These are phyloP conservation scores for Phytophthora gonapodyides DNA, from an alignment of 352 stramenopile genomes.

Conservation along the genomic window DNA sequence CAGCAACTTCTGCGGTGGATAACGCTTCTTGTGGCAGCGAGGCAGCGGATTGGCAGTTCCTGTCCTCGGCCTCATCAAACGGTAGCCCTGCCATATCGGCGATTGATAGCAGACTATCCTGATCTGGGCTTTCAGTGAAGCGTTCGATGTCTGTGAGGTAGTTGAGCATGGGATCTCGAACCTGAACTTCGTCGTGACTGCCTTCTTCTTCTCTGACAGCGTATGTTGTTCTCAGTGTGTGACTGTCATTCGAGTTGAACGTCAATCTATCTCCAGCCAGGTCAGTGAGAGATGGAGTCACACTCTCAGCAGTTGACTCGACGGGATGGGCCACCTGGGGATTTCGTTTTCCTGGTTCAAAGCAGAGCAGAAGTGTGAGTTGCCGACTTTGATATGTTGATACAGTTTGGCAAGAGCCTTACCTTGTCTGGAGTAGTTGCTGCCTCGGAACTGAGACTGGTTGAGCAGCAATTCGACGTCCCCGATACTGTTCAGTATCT, in stretches of 20 bases:
- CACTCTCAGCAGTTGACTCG: neutral
- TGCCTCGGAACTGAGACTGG: slow-evolving; percentile 30
- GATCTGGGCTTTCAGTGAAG: slow-evolving; percentile 51
- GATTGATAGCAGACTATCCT: slow-evolving; percentile 21
- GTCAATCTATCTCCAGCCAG: slow-evolving; percentile 14
- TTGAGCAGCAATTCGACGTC: slow-evolving; percentile 63
- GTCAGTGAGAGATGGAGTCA: slow-evolving; percentile 21
- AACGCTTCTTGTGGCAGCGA: slow-evolving; percentile 7
- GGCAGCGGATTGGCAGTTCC: neutral
- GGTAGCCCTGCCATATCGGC: slow-evolving; percentile 17
- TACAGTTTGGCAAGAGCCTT: neutral
- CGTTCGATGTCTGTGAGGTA: slow-evolving; percentile 58
- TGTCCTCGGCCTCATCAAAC: slow-evolving; percentile 1
- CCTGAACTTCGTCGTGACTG: slow-evolving; percentile 17
- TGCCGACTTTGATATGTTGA: neutral
- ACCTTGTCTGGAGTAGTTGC: slow-evolving; percentile 16
- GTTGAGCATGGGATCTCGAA: slow-evolving; percentile 62
- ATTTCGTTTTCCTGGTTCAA: slow-evolving; percentile 11
- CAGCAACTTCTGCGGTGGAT: slow-evolving; percentile 3
- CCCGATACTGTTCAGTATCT: slow-evolving; percentile 65
- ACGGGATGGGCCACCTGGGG: neutral
- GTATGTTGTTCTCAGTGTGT: neutral
- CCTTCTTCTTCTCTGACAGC: neutral
- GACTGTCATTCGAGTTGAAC: slow-evolving; percentile 2
- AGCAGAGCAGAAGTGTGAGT: neutral